Evolutionary conservation across 169 alveolate genomes (phyloP).

Genomic region (Cyclospora cayetanensis): DNA sequence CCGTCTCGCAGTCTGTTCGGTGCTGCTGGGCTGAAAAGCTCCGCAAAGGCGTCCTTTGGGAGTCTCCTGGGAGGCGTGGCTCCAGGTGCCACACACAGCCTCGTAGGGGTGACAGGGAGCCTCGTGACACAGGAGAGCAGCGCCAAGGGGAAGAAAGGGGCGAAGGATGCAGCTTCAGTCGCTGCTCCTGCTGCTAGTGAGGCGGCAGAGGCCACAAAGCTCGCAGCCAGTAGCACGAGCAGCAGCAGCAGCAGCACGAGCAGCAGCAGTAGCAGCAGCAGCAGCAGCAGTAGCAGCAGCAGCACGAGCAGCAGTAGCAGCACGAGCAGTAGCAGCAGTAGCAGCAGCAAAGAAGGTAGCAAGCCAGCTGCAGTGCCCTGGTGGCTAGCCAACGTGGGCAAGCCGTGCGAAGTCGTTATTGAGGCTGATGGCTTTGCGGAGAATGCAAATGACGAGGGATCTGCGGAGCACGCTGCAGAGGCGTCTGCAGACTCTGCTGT

Average conservation of each 20-base stretch:
- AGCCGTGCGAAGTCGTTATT: background rate
- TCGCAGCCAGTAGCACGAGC: background rate
- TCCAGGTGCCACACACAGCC: no score
- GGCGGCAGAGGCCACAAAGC: background rate
- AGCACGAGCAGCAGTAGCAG: background rate
- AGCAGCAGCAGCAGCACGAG: background rate
- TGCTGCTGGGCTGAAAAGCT: no score
- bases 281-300: background rate
- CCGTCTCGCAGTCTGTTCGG: no score
- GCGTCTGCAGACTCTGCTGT: background rate
- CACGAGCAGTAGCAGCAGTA: background rate
- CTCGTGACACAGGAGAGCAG: no score
- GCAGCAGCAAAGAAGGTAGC: background rate
- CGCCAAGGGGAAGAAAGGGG: background rate
- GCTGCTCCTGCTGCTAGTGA: background rate
- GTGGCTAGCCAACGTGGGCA: constrained; percentile 2
- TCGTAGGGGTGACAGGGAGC: no score
- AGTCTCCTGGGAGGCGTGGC: no score
- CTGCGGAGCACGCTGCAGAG: background rate
- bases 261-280: background rate
- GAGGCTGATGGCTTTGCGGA: background rate
- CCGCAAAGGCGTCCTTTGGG: no score
- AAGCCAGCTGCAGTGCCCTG: background rate
- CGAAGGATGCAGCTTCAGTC: background rate
- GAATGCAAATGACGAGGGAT: background rate